A percentile compares a stretch with the other conserved stretches of the same genome.
These are phyloP conservation scores for Inonotus hispidus DNA, from an alignment of 1,284 basidiomycete species.

Conservation along the genomic window DNA sequence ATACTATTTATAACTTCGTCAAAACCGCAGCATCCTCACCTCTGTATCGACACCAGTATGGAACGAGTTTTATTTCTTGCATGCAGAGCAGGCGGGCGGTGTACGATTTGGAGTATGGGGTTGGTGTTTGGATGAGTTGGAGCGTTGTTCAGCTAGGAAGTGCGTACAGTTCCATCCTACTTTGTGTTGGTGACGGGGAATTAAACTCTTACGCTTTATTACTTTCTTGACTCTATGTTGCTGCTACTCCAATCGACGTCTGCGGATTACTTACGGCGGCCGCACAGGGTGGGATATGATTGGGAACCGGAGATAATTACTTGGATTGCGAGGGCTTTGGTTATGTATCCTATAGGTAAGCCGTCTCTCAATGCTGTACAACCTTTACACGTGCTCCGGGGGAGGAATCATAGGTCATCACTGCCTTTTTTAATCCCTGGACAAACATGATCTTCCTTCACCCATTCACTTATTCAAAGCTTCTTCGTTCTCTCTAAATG, in stretches of 20 bases:
- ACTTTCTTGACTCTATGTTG: not conserved
- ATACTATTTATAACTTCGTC: not conserved
- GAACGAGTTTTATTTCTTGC: constrained; percentile 28
- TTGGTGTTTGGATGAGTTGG: constrained; percentile 24
- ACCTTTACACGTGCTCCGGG: not conserved
- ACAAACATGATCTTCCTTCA: too few relatives aligned
- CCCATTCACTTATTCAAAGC: not conserved
- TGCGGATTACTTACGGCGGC: not conserved
- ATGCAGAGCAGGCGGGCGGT: constrained; percentile 23
- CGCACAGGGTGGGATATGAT: constrained; percentile 25
- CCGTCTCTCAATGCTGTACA: not conserved
- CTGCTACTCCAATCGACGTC: not conserved
- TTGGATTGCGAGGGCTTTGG: constrained; percentile 24
- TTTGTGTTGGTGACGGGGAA: not conserved
- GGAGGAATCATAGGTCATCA: too few relatives aligned
- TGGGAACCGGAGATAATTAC: constrained; percentile 23
- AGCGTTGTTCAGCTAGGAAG: constrained; percentile 23
- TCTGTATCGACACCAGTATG: constrained; percentile 29
- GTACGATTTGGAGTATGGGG: constrained; percentile 28
- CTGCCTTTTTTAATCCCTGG: too few relatives aligned
- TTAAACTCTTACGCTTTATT: not conserved
- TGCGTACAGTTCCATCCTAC: constrained; percentile 14
- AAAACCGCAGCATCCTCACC: constrained; percentile 25
- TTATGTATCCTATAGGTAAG: constrained; percentile 29
- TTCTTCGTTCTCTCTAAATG: not conserved